A percentile compares a stretch with the other conserved stretches of the same genome.
Conservation (phyloP, 2,329 filamentous ascomycete species). For the Albophoma yamanashiensis region DNA sequence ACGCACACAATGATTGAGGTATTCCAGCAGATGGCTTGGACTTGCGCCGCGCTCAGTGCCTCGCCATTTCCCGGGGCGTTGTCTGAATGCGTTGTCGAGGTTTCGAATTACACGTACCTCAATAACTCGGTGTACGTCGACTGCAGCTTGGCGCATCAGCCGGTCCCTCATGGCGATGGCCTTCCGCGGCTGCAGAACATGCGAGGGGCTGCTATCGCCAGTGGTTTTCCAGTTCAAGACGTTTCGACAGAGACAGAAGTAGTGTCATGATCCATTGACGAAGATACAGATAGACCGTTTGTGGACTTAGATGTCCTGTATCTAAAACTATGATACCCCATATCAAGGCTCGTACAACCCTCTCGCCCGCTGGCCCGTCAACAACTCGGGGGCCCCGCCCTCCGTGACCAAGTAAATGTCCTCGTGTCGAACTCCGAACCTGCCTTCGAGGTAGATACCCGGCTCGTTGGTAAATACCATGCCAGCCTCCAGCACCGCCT, state of each 20-base stretch:
- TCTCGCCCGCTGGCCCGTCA: constrained; percentile 40
- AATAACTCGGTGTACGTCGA: constrained; percentile 23
- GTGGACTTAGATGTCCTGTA: not conserved
- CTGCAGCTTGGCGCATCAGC: constrained; percentile 20
- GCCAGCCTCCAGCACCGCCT: constrained; percentile 34
- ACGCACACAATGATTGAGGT: constrained; percentile 22
- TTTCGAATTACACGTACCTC: constrained; percentile 20
- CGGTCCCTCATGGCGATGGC: constrained; percentile 15
- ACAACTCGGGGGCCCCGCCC: constrained; percentile 39
- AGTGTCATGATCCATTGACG: not conserved
- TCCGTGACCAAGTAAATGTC: constrained; percentile 48
- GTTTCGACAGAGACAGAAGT: not conserved
- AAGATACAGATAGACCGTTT: not conserved
- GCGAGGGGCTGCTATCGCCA: constrained; percentile 20
- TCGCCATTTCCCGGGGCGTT: constrained; percentile 20
- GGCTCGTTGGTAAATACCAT: constrained; percentile 57
- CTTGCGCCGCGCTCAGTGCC: constrained; percentile 21
- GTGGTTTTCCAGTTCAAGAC: constrained; percentile 16
- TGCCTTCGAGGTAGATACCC: constrained; percentile 47
- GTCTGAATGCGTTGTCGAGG: constrained; percentile 18
- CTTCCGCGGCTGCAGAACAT: constrained; percentile 17
- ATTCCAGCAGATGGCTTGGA: constrained; percentile 27
- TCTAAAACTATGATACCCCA: constrained; percentile 6
- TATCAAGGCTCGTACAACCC: constrained; percentile 40
- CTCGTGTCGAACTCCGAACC: constrained; percentile 53